Evolutionary conservation across 163 green algal species (phyloP).

Genomic region (Botryococcus braunii): DNA sequence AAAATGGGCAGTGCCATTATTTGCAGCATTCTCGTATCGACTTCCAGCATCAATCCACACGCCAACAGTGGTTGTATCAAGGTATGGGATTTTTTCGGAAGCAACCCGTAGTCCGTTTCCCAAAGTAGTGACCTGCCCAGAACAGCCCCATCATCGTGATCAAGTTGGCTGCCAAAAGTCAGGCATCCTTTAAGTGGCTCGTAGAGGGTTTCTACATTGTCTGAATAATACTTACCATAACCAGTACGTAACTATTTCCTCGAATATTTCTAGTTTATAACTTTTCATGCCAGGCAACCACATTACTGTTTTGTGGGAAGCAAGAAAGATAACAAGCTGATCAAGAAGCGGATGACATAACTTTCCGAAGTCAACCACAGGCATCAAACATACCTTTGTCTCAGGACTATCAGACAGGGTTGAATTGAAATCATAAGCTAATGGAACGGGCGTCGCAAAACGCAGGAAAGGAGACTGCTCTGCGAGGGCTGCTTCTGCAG

Average conservation of each 20-base stretch:
- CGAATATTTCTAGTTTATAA: too few species aligned
- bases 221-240: background rate
- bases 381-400: slow-evolving; percentile 51
- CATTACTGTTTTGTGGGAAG: too few species aligned
- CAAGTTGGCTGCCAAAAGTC: background rate
- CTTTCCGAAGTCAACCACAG: too few species aligned
- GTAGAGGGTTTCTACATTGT: background rate
- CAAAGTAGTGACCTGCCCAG: slow-evolving; percentile 81
- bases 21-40: slow-evolving; percentile 84
- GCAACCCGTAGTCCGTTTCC: slow-evolving; percentile 88
- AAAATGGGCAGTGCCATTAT: slow-evolving; percentile 96
- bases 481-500: slow-evolving; percentile 16
- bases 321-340: too few species aligned
- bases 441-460: slow-evolving; percentile 63
- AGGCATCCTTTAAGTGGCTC: background rate
- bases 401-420: slow-evolving; percentile 64
- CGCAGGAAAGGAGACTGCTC: slow-evolving; percentile 56
- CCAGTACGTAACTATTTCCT: background rate
- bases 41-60: slow-evolving; percentile 98
- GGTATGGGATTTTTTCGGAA: slow-evolving; percentile 75
- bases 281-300: too few species aligned
- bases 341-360: too few species aligned
- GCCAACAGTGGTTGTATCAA: slow-evolving; percentile 90
- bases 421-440: slow-evolving; percentile 42
- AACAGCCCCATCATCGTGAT: background rate